These are phyloP conservation scores for Colletotrichum musae DNA, from an alignment of 2,329 filamentous ascomycete species.

Conservation along the genomic window DNA sequence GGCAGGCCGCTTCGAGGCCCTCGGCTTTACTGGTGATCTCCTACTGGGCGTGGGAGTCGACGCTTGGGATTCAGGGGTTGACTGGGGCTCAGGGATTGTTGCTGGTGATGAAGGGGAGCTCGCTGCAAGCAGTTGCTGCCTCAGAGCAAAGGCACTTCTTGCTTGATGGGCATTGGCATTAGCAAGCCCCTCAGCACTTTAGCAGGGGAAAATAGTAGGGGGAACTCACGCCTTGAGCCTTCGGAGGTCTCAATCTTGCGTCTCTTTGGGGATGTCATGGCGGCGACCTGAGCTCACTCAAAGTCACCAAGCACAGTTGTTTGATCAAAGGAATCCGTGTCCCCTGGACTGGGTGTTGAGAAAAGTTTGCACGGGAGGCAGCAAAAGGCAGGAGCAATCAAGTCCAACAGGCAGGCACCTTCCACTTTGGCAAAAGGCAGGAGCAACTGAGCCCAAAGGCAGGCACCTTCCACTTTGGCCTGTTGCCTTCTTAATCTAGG, in stretches of 20 bases:
- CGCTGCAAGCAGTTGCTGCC: conserved; percentile 51
- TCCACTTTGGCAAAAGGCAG: neutral
- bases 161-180: conserved; percentile 45
- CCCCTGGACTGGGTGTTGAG: neutral
- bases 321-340: neutral
- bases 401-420: neutral
- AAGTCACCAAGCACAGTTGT: neutral
- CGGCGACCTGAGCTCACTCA: neutral
- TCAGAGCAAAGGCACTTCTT: conserved; percentile 62
- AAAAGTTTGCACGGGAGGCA: neutral
- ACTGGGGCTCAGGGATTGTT: conserved; percentile 19
- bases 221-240: conserved; percentile 51
- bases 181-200: neutral
- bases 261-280: conserved; percentile 54
- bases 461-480: neutral
- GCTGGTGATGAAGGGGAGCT: conserved; percentile 35
- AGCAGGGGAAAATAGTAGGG: neutral
- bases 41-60: conserved; percentile 19
- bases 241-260: conserved; percentile 56
- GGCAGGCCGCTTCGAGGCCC: conserved; percentile 15
- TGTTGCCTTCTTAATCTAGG: too few relatives aligned
- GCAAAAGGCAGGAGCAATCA: neutral
- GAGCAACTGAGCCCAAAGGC: too few relatives aligned
- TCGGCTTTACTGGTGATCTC: conserved; percentile 18
- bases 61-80: neutral